Evolutionary conservation across 257 asterid genomes (phyloP).

Genomic region (Solanum lycopersicoides): DNA sequence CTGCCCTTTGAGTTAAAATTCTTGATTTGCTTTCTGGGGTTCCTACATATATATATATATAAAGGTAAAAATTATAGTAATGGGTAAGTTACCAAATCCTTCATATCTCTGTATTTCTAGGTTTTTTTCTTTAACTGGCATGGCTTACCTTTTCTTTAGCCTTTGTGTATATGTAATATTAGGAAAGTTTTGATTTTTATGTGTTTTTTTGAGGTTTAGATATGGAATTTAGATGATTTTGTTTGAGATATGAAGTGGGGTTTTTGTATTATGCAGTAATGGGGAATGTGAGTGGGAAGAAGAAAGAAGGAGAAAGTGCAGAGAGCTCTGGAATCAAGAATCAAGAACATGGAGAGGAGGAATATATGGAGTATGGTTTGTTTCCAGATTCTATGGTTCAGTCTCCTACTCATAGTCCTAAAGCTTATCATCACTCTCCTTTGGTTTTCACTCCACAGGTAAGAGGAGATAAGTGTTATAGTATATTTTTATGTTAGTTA

Average conservation of each 20-base stretch:
- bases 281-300: constrained; percentile 23
- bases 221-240: background rate
- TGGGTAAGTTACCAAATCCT: background rate
- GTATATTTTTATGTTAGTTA: background rate
- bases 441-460: constrained; percentile 15
- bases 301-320: background rate
- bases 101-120: background rate
- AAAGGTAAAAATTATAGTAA: background rate
- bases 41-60: background rate
- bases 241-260: background rate
- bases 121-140: background rate
- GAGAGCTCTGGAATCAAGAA: constrained; percentile 2
- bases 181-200: background rate
- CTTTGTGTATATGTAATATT: background rate
- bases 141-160: background rate
- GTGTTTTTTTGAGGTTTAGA: background rate
- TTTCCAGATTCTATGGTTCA: constrained; percentile 13
- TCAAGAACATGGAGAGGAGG: constrained; percentile 6
- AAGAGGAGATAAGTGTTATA: background rate
- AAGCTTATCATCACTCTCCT: constrained; percentile 7
- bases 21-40: background rate
- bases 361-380: constrained; percentile 7
- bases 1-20: constrained; percentile 14
- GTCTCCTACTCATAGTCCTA: constrained; percentile 12
- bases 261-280: constrained; percentile 5